These are phyloP conservation scores for Grigorovia transvaalensis DNA, from an alignment of 805 yeast species.

Conservation along the genomic window DNA sequence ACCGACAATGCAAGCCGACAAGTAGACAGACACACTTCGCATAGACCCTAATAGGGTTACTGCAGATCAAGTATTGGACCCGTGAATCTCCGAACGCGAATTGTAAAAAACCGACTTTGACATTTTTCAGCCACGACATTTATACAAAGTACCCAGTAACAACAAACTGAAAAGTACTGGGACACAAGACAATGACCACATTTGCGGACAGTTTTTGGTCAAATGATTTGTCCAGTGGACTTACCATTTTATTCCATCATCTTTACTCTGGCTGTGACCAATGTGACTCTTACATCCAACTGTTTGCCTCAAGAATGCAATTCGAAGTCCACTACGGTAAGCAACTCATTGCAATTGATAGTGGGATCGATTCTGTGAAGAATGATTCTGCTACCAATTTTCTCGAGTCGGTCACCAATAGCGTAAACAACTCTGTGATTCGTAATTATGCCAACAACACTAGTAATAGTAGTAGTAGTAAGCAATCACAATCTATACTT, in stretches of 20 bases:
- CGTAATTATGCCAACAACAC: background rate
- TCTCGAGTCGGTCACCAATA: constrained; percentile 1
- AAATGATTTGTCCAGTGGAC: constrained; percentile 48
- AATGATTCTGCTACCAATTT: constrained; percentile 13
- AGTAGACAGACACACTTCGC: too few relatives aligned
- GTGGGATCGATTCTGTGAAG: constrained; percentile 14
- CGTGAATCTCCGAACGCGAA: too few relatives aligned
- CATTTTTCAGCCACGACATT: too few relatives aligned
- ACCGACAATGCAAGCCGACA: too few relatives aligned
- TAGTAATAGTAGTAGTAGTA: background rate
- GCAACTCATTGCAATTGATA: constrained; percentile 29
- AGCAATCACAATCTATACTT: constrained; percentile 23
- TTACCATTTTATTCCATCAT: constrained; percentile 40
- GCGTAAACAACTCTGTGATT: background rate
- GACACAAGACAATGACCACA: constrained; percentile 30
- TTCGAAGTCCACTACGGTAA: constrained; percentile 59
- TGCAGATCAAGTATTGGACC: too few relatives aligned
- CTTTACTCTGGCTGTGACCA: constrained; percentile 57
- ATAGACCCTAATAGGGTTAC: too few relatives aligned
- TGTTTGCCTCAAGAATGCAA: constrained; percentile 63
- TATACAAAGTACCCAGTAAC: too few relatives aligned
- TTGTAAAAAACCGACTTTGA: too few relatives aligned
- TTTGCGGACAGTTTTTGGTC: constrained; percentile 77
- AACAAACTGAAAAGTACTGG: background rate
- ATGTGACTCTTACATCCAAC: constrained; percentile 53